Base-by-base conservation (phyloP, 331 rosid genomes). In the Rhamnella rubrinervis region DNA sequence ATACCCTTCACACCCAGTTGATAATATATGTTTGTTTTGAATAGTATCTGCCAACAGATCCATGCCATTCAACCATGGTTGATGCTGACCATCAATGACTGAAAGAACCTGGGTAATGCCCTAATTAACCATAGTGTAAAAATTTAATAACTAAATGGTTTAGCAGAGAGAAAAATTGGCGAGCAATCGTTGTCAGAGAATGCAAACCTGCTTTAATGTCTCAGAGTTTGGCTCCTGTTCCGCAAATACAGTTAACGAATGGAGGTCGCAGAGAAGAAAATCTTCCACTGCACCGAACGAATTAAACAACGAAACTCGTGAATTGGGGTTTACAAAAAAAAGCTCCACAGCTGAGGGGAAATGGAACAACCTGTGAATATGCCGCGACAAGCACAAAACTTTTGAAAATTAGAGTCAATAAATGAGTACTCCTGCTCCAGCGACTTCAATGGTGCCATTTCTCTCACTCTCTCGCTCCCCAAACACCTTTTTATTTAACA, bases 1-100 rank as follows among this genome's bases (percentile, higher is more conserved):
- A 61, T 85, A 88, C 97, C 97, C 83, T 71, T 91, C 83, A 78
- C 72, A 85, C 50, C 96, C 97, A 71, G 89, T 84, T 60, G 84
- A 69, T 28, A 88, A 72, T 58, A 84, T 75, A 64, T 55, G 86
- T 31, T 79, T 70, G 35, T 68, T 67, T 28, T 55, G 63, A 12
- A 53, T 26, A 70, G 75, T 70, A 65, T 85, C 86, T 28, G 71
- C 86, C 65, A 79, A 73, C 17, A 85, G 82, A 73, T 85, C 81
- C 81, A 82, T 18, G 21, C 89, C 89, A 40, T 85, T 85, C 78
- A 73, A 6, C 84, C 82, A 82, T 23, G 81, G 85, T 19, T 64
- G 76, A 59, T 70, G 80, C 75, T 53, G 68, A 25, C 68, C 51
- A 67, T 79, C 86, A 55, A 82, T 71, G 21, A 79, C 70, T 8